Percentiles rank a stretch among this genome's conserved stretches.
Conservation (phyloP, 1,284 basidiomycete species). For the Heterobasidion occidentale region DNA sequence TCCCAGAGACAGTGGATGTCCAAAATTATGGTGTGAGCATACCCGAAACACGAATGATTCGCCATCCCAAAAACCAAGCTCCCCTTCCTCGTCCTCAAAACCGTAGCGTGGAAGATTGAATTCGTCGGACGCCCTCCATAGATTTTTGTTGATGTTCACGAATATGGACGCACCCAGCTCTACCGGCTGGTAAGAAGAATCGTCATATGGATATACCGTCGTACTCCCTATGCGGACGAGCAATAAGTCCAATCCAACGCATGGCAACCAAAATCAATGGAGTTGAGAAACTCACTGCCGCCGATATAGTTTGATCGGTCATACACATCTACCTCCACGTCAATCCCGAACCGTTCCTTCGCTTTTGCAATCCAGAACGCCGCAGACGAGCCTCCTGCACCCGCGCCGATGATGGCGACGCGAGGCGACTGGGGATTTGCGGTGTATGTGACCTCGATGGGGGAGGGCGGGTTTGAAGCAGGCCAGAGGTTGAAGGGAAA, state of each 20-base stretch:
- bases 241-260: background rate
- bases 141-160: slow-evolving; percentile 73
- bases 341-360: slow-evolving; percentile 55
- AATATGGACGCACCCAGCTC: slow-evolving; percentile 91
- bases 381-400: slow-evolving; percentile 78
- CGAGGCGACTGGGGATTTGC: slow-evolving; percentile 3
- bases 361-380: slow-evolving; percentile 84
- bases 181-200: slow-evolving; percentile 52
- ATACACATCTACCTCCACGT: slow-evolving; percentile 77
- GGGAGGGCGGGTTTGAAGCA: slow-evolving; percentile 15
- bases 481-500: slow-evolving; percentile 39
- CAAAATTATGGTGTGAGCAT: slow-evolving; percentile 15
- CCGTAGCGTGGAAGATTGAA: slow-evolving; percentile 64
- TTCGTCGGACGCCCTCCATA: slow-evolving; percentile 73
- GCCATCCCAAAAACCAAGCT: slow-evolving; percentile 82
- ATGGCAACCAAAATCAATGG: slow-evolving; percentile 2
- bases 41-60: slow-evolving; percentile 61
- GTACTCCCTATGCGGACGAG: slow-evolving; percentile 51
- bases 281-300: slow-evolving; percentile 54
- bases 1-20: slow-evolving; percentile 1
- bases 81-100: slow-evolving; percentile 44
- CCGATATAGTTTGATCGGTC: slow-evolving; percentile 74
- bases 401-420: slow-evolving; percentile 83
- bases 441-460: background rate
- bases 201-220: slow-evolving; percentile 69